These are phyloP conservation scores for Gypsophila paniculata DNA, from an alignment of 179 eudicot genomes.

Conservation along the genomic window DNA sequence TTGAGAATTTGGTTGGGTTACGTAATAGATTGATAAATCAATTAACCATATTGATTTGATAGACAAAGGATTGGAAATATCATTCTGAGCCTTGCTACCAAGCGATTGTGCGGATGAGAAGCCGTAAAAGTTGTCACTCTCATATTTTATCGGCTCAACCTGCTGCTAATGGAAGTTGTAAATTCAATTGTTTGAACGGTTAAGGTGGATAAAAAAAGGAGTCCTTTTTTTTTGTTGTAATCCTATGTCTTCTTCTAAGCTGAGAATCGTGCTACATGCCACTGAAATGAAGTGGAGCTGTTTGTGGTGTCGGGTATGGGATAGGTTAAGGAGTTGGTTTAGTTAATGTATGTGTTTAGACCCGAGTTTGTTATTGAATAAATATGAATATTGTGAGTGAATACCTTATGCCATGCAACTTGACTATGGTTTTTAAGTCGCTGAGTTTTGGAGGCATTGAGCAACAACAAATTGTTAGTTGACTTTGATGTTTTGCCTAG, in stretches of 20 bases:
- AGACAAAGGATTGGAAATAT: neutral
- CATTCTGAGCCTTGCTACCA: neutral
- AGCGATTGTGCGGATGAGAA: conserved; percentile 2
- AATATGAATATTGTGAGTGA: neutral
- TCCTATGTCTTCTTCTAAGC: neutral
- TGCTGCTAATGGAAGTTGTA: neutral
- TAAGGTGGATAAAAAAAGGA: neutral
- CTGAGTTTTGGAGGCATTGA: neutral
- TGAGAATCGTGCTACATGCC: neutral
- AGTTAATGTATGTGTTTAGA: too few relatives aligned
- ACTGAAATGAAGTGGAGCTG: neutral
- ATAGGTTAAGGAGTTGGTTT: neutral
- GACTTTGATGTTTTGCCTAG: neutral
- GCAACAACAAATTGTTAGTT: neutral
- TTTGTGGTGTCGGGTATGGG: neutral
- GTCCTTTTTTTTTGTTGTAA: neutral
- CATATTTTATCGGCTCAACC: neutral
- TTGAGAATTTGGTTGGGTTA: too few relatives aligned
- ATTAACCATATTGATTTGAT: neutral
- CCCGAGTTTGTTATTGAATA: neutral
- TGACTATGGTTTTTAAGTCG: neutral
- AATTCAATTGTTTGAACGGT: neutral
- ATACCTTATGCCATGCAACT: neutral
- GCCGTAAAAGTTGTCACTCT: neutral
- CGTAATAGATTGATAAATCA: neutral